Evolutionary conservation across 2,329 filamentous ascomycete genomes (phyloP), one percentile per base, ranked within the genome.

Genomic region (Fusarium mangiferae): DNA sequence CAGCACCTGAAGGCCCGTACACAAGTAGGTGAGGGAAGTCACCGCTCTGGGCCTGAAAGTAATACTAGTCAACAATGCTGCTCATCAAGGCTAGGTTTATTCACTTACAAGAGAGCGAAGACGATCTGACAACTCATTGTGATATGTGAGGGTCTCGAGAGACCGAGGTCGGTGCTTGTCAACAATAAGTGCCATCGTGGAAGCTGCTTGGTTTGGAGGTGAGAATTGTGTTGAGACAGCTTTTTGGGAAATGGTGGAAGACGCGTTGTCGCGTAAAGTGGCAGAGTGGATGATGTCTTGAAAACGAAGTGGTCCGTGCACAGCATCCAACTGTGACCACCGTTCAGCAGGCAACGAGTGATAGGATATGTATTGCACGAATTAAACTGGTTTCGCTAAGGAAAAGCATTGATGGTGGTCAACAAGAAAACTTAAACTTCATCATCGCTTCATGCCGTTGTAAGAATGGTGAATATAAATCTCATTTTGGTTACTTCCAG

Each of bases 21-120:
- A 99, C 94, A 72, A 99, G 93, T 52, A 99, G 91, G 84, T 99
- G 97, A 56, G 96, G 96, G 81, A 99, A 99, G 83, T 99, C 97
- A 77, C 96, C 95, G 84, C 93, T 97, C 89, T 97, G 94, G 62
- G 96, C 96, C 95, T 98, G 77, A 70, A 62, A 49, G n/a, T 26
- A 44, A 45, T 33, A 24, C 36, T 45, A 59, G 70, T 71, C 39
- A 74, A 68, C 51, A 54, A 52, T 52, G 24, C 12, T 41, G 14
- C 35, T 48, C 41, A 54, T 46, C 36, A 7, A 15, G 39, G 30
- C 7, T 30, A 45, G 45, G 22, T 11, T 44, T 88, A 77, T 96
- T 95, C 57, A 26, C 89, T 78, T 90, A 98, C 95, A 72, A 99
- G 88, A 36, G 96, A 94, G 77, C 92, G 91, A 52, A 99, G 89